Evolutionary conservation across 1,284 basidiomycete species (phyloP).

Genomic region (Austroboletus novae-zelandiae): DNA sequence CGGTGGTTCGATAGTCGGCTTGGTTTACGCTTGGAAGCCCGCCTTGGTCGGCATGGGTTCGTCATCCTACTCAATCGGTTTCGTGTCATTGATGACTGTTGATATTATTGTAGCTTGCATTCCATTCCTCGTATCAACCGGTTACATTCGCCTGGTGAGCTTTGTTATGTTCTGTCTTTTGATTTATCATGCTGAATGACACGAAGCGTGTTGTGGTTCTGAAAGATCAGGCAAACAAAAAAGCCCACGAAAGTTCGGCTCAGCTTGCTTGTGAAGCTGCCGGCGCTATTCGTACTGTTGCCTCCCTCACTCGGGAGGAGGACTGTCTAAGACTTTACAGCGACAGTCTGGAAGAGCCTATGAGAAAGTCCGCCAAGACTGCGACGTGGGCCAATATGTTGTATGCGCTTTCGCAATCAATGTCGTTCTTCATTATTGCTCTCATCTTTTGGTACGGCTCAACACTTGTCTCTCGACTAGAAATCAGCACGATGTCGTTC

Average conservation of each 20-base stretch:
- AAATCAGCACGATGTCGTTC: conserved; percentile 70
- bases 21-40: conserved; percentile 79
- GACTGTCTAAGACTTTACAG: conserved; percentile 77
- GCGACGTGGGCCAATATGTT: conserved; percentile 74
- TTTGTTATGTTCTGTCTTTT: neutral
- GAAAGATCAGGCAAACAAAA: conserved; percentile 88
- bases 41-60: conserved; percentile 71
- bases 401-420: conserved; percentile 79
- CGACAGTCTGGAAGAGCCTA: conserved; percentile 69
- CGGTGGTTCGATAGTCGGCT: conserved; percentile 73
- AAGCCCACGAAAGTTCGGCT: conserved; percentile 79
- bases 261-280: conserved; percentile 94
- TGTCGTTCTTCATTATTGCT: conserved; percentile 81
- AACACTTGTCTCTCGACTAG: conserved; percentile 56
- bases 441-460: conserved; percentile 88
- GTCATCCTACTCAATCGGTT: conserved; percentile 19
- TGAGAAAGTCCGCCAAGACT: conserved; percentile 53
- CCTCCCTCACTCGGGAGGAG: conserved; percentile 83
- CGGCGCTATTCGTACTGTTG: conserved; percentile 91
- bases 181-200: conserved; percentile 8
- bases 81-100: conserved; percentile 2
- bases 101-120: conserved; percentile 64
- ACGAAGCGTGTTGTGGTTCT: conserved; percentile 72
- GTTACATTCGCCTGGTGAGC: conserved; percentile 82
- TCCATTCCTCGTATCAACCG: conserved; percentile 79